A percentile compares a stretch with the other conserved stretches of the same genome.
phyloP scores from a whole-genome alignment of 352 stramenopile genomes.

The Phytophthora citricola region DNA sequence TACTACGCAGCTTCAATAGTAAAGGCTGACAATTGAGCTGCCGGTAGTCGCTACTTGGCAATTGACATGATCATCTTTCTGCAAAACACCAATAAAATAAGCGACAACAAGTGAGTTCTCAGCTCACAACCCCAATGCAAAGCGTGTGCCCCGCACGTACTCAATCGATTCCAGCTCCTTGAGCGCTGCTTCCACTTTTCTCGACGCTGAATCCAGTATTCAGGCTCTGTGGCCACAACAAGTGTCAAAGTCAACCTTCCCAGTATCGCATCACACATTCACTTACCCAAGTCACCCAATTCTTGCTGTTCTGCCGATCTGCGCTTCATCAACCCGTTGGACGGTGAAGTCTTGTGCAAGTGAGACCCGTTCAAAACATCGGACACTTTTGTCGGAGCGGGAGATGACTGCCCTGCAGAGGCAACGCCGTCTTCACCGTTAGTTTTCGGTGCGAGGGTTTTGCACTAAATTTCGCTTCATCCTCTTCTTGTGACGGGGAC shows the following conservation, averaged over 20 bases:
- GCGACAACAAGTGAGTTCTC: neutral
- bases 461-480: conserved; percentile 9
- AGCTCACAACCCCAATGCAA: neutral
- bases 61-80: conserved; percentile 35
- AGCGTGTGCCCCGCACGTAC: conserved; percentile 26
- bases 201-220: conserved; percentile 52
- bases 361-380: conserved; percentile 12
- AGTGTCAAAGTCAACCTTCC: neutral
- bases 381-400: conserved; percentile 31
- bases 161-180: conserved; percentile 44
- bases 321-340: conserved; percentile 8
- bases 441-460: conserved; percentile 16
- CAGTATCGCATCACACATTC: neutral
- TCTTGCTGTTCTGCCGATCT: conserved; percentile 11
- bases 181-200: conserved; percentile 37
- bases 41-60: conserved; percentile 13
- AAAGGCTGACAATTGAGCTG: conserved; percentile 5
- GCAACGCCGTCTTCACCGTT: conserved; percentile 12
- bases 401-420: conserved; percentile 29
- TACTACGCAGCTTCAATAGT: neutral
- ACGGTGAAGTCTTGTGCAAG: conserved; percentile 18
- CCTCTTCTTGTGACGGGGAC: conserved; percentile 22
- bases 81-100: neutral
- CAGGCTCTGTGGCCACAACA: conserved; percentile 32
- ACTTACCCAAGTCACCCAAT: conserved; percentile 23